Evolutionary conservation across 345 rosid genomes (phyloP), one percentile per base, ranked within the genome.

Genomic region (Gossypium sturtianum): DNA sequence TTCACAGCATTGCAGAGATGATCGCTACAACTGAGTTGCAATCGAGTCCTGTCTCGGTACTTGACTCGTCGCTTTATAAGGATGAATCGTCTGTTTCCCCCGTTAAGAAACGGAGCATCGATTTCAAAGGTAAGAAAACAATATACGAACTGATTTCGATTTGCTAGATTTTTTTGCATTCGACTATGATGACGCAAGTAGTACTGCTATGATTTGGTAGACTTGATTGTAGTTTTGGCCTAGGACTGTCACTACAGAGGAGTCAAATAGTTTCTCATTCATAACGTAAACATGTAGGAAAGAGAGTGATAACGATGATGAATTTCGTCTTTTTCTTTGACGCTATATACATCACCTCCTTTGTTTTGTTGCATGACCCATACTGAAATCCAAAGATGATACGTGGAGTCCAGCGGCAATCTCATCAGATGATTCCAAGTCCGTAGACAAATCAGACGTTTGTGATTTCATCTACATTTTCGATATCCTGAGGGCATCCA

Each of bases 11-110:
- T 45, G 97, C 96, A 2, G 97, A 93, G 87, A 91, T 93, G 82
- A 86, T 92, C 9, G 77, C 82, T 44, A 70, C 86, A 34, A 75
- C 77, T 53, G 92, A 92, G 83, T 80, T 86, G 76, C 99, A 91
- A 78, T 96, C 98, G 67, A 93, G 98, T 83, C 99, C 99, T 0
- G 94, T 91, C 8, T 95, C 99, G 1, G 99, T 95, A 72, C 94
- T 95, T 15, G 97, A 95, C 76, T 81, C 90, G 20, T 90, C 92
- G 15, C 82, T 91, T 59, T 91, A 89, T 91, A 85, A 88, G 79
- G 98, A 93, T 58, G 97, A 91, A 74, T 87, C 86, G 54, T 91
- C 90, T 60, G 93, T 92, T 6, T 91, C 98, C 3, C 96, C 95
- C 0, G 82, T 90, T 41, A 86, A 86, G 94, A 93, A 91, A 86